Conservation (phyloP, 768 basidiomycete species). For the Filobasidium floriforme region DNA sequence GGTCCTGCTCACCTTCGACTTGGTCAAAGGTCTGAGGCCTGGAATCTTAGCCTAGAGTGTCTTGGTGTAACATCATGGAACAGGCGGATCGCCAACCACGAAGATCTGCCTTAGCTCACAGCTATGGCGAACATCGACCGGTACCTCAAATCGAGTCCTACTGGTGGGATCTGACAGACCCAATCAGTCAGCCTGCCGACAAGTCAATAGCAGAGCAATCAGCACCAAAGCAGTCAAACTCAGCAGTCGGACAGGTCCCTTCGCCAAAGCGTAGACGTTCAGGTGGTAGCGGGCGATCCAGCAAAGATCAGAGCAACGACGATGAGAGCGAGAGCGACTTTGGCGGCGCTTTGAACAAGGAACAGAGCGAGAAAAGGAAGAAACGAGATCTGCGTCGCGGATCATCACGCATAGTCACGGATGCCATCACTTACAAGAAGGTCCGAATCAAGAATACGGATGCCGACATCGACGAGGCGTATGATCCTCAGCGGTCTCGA, state of each 20-base stretch:
- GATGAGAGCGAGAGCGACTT: slow-evolving; percentile 1
- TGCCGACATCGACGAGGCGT: slow-evolving; percentile 14
- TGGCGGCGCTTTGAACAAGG: slow-evolving; percentile 4
- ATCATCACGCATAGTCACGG: slow-evolving; percentile 11
- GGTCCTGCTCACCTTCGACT: too few relatives aligned
- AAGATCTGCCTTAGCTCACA: neutral
- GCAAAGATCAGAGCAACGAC: too few relatives aligned
- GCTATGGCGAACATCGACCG: neutral
- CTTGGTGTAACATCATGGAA: too few relatives aligned
- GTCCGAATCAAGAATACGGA: slow-evolving; percentile 20
- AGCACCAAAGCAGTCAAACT: too few relatives aligned
- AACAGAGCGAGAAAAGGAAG: neutral
- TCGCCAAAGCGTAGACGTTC: too few relatives aligned
- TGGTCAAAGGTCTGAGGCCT: too few relatives aligned
- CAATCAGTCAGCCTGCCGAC: too few relatives aligned
- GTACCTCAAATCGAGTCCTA: slow-evolving; percentile 1
- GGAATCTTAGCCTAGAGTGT: too few relatives aligned
- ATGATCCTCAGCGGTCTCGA: slow-evolving; percentile 11
- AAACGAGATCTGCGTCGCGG: slow-evolving; percentile 18
- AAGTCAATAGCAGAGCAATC: too few relatives aligned
- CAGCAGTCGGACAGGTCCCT: too few relatives aligned
- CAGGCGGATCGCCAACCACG: neutral
- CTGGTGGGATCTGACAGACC: neutral
- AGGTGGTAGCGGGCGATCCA: too few relatives aligned
- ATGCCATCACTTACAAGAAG: slow-evolving; percentile 11